Percentiles rank a stretch among this genome's conserved stretches.
Evolutionary conservation across 306 rosid genomes (phyloP).

Genomic region (Castanea crenata): DNA sequence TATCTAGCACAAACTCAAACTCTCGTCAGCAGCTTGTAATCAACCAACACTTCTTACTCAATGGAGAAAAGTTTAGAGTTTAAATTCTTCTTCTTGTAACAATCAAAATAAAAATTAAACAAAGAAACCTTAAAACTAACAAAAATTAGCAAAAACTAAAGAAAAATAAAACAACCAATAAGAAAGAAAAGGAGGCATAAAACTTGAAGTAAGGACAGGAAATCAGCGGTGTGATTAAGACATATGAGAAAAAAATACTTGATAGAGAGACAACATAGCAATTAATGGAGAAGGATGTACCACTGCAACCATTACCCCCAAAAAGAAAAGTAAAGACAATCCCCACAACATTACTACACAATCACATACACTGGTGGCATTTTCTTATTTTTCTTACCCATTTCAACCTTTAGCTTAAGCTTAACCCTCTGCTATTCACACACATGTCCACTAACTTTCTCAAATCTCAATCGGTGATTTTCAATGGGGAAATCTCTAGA

Average conservation of each 20-base stretch:
- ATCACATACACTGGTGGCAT: background rate
- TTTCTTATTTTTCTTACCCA: background rate
- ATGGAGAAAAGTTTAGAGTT: too few species aligned
- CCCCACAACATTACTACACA: background rate
- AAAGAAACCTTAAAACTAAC: background rate
- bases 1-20: too few species aligned
- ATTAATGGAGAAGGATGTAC: conserved; percentile 24
- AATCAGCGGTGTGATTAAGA: conserved; percentile 25
- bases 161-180: background rate
- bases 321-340: background rate
- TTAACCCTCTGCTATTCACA: background rate
- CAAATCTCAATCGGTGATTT: background rate
- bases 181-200: background rate
- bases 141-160: background rate
- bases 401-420: background rate
- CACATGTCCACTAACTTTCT: background rate
- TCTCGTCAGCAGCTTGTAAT: too few species aligned
- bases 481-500: background rate
- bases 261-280: conserved; percentile 26
- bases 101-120: too few species aligned
- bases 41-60: too few species aligned
- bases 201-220: background rate
- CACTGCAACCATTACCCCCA: background rate
- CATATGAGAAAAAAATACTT: conserved; percentile 13
- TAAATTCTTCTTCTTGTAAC: too few species aligned